These are phyloP conservation scores for Scortechinia acanthostroma DNA, from an alignment of 2,329 filamentous ascomycete genomes.

Conservation along the genomic window DNA sequence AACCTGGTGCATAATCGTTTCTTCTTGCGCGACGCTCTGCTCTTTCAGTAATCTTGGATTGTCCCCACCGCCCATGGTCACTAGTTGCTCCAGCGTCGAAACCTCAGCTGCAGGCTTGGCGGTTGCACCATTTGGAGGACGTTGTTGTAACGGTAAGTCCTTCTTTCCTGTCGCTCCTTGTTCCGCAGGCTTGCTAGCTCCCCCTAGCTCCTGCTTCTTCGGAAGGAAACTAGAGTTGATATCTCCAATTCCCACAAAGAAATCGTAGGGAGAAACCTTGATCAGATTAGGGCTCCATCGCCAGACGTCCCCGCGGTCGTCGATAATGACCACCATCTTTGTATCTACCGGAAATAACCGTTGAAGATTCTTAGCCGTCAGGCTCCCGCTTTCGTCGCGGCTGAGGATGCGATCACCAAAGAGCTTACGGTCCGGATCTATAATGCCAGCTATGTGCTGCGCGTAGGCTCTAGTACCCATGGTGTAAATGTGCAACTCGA, in stretches of 20 bases:
- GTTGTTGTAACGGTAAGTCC: not conserved
- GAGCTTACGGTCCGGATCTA: slow-evolving; percentile 57
- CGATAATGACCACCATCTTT: slow-evolving; percentile 69
- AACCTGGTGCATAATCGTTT: slow-evolving; percentile 55
- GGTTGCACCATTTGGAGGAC: slow-evolving; percentile 2
- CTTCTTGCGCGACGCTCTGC: slow-evolving; percentile 56
- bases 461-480: slow-evolving; percentile 67
- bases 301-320: slow-evolving; percentile 66
- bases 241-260: slow-evolving; percentile 67
- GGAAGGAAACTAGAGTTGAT: slow-evolving; percentile 68
- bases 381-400: slow-evolving; percentile 62
- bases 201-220: slow-evolving; percentile 30
- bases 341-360: slow-evolving; percentile 64
- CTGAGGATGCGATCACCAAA: slow-evolving; percentile 64
- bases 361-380: slow-evolving; percentile 58
- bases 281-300: slow-evolving; percentile 62
- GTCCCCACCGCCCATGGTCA: slow-evolving; percentile 57
- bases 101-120: slow-evolving; percentile 16
- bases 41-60: slow-evolving; percentile 47
- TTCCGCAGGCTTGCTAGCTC: slow-evolving; percentile 6
- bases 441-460: slow-evolving; percentile 56
- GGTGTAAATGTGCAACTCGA: slow-evolving; percentile 67
- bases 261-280: slow-evolving; percentile 62
- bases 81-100: slow-evolving; percentile 53
- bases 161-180: not conserved